Evolutionary conservation across 192 early-diverging fungal species (phyloP).

Genomic region (Borealophlyctis nickersoniae): DNA sequence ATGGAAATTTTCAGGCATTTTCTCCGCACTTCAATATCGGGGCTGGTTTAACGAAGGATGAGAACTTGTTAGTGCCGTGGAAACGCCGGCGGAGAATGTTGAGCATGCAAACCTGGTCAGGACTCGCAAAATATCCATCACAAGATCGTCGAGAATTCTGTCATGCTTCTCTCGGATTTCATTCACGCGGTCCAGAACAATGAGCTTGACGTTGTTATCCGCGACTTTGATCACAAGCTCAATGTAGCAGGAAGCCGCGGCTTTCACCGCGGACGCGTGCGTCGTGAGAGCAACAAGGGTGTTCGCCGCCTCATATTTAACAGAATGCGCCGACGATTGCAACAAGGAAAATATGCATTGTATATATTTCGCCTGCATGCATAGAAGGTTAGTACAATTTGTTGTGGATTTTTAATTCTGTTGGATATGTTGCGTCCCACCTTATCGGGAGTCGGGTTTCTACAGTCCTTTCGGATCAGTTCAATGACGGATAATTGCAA

Average conservation of each 20-base stretch:
- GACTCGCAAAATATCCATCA: slow-evolving; percentile 96
- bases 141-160: slow-evolving; percentile 82
- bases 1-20: slow-evolving; percentile 84
- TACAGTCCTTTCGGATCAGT: slow-evolving; percentile 88
- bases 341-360: slow-evolving; percentile 86
- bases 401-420: background rate
- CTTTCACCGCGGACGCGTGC: slow-evolving; percentile 86
- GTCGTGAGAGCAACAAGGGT: slow-evolving; percentile 85
- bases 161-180: slow-evolving; percentile 89
- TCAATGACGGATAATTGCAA: slow-evolving; percentile 93
- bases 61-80: too few relatives aligned
- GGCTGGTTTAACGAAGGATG: too few relatives aligned
- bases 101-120: slow-evolving; percentile 68
- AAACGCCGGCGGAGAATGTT: too few relatives aligned
- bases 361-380: slow-evolving; percentile 77
- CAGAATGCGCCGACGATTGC: slow-evolving; percentile 75
- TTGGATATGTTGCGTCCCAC: slow-evolving; percentile 29
- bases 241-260: slow-evolving; percentile 88
- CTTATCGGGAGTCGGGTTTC: slow-evolving; percentile 78
- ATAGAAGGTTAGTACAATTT: background rate
- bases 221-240: slow-evolving; percentile 87
- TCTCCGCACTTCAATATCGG: slow-evolving; percentile 92
- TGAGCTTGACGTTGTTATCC: slow-evolving; percentile 98
- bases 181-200: slow-evolving; percentile 86
- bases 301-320: slow-evolving; percentile 96